Evolutionary conservation across 2,329 filamentous ascomycete genomes (phyloP).

Genomic region (Aspergillus aculeatus): DNA sequence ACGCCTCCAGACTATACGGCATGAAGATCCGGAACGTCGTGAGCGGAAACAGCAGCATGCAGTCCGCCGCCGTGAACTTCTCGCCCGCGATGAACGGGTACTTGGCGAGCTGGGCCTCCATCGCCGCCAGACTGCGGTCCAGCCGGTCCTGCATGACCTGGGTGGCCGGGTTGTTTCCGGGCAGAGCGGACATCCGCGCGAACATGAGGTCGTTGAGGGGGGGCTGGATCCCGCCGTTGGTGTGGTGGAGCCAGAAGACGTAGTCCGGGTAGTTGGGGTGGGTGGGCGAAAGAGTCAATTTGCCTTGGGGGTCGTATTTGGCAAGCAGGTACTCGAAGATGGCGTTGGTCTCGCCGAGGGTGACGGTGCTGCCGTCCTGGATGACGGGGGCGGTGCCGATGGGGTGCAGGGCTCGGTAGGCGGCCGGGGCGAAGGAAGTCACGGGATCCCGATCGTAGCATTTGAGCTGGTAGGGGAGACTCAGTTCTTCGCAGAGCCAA

Average conservation of each 20-base stretch:
- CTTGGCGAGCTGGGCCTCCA: conserved; percentile 51
- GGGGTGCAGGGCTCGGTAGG: conserved; percentile 48
- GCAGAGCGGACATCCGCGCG: neutral
- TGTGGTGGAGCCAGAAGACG: conserved; percentile 65
- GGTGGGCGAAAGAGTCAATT: conserved; percentile 47
- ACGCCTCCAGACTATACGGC: conserved; percentile 43
- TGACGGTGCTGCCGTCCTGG: conserved; percentile 52
- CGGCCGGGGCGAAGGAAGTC: conserved; percentile 31
- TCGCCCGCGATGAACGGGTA: conserved; percentile 60
- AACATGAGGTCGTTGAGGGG: conserved; percentile 31
- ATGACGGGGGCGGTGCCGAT: conserved; percentile 61
- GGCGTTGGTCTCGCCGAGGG: conserved; percentile 60
- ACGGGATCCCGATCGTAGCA: conserved; percentile 50
- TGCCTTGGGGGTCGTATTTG: conserved; percentile 50
- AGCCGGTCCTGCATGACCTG: conserved; percentile 35
- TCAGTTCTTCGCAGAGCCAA: conserved; percentile 66
- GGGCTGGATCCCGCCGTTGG: conserved; percentile 48
- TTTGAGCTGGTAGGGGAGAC: conserved; percentile 53
- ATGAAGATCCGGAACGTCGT: conserved; percentile 61
- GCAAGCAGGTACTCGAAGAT: conserved; percentile 62
- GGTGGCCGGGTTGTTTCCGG: conserved; percentile 12
- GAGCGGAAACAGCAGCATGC: conserved; percentile 62
- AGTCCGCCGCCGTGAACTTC: conserved; percentile 64
- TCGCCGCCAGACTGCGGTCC: conserved; percentile 38
- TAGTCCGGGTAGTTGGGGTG: conserved; percentile 58